These are phyloP conservation scores for Avena eriantha DNA, from an alignment of 176 grass and related monocot genomes.

Conservation along the genomic window DNA sequence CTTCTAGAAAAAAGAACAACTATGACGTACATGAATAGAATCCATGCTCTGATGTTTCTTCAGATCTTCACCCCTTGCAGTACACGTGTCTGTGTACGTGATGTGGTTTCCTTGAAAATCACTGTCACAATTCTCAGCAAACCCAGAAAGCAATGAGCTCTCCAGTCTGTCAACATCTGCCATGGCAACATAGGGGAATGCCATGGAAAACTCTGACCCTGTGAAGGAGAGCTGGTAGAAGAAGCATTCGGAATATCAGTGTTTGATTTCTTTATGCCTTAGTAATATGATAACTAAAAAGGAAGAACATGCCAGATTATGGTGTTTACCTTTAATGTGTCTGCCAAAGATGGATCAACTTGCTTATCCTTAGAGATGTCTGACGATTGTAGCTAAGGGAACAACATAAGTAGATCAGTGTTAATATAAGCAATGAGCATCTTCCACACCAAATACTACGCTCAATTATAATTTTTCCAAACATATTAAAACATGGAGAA, in stretches of 20 bases:
- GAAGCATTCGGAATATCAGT: conserved; percentile 28
- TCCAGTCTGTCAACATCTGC: conserved; percentile 72
- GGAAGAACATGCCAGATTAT: conserved; percentile 8
- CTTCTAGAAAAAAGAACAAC: not conserved
- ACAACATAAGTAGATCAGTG: conserved; percentile 31
- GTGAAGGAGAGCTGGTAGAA: conserved; percentile 63
- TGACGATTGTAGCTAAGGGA: conserved; percentile 75
- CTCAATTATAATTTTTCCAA: not conserved
- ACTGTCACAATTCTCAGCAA: conserved; percentile 73
- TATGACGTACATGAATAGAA: conserved; percentile 52
- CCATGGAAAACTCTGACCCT: conserved; percentile 85
- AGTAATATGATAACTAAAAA: conserved; percentile 7
- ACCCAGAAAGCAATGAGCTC: conserved; percentile 68
- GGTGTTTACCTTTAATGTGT: conserved; percentile 72
- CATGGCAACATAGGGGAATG: conserved; percentile 80
- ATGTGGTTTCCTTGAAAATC: conserved; percentile 57
- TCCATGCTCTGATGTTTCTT: conserved; percentile 65
- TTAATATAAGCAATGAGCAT: conserved; percentile 23
- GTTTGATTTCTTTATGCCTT: not conserved
- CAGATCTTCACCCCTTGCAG: conserved; percentile 45
- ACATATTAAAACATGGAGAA: conserved; percentile 12
- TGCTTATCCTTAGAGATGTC: conserved; percentile 83
- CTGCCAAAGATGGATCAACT: conserved; percentile 64
- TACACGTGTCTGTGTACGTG: conserved; percentile 60
- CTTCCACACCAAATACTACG: not conserved